Base-by-base conservation (phyloP, 163 green algal genomes). In the Volvox carteri region DNA sequence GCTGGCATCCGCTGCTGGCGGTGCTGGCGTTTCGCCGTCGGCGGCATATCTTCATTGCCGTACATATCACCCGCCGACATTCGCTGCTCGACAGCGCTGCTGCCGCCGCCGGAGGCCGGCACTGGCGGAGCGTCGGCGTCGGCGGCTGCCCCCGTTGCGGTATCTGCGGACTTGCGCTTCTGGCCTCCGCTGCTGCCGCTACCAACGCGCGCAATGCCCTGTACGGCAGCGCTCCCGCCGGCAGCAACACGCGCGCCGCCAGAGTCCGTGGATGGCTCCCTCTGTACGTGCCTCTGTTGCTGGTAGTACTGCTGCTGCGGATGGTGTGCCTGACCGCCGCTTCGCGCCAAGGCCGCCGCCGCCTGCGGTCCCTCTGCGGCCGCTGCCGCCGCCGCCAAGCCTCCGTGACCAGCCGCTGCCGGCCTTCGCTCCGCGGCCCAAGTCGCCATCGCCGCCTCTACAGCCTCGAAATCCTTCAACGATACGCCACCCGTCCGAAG, bases 21-120 rank as follows among this genome's bases (percentile, higher is more conserved):
- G 44, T 81, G 19, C 35, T 50, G 73, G 8, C 76, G 76, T 52
- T 85, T 85, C 23, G 76, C 35, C 52, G 76, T n/a, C n/a, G 73
- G 73, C n/a, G 70, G 33, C 30, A 75, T 33, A 35, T 48, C 65
- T 33, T 75, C 70, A 41, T 37, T 56, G 37, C 33, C 33, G 30
- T 75, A 75, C 8, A 12, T 2, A 46, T 28, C 30, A 46, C 7
- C 39, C 28, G 41, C 72, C 42, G 23, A 8, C 28, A 23, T 30
- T 65, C 19, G 54, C 54, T 65, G 54, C 54, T 65, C 54, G 28
- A 19, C 54, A 65, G 19, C 19, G 54, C 42, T 35, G 23, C 41
- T 41, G 12, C 41, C 72, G 39, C 72, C 42, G 39, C 72, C 39
- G 73, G 44, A 9, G 28, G 73, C 23, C 16, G n/a, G n/a, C 65